Evolutionary conservation across 2,329 filamentous ascomycete species (phyloP), one percentile per base, ranked within the genome.

Genomic region (Colletotrichum euphorbiae): DNA sequence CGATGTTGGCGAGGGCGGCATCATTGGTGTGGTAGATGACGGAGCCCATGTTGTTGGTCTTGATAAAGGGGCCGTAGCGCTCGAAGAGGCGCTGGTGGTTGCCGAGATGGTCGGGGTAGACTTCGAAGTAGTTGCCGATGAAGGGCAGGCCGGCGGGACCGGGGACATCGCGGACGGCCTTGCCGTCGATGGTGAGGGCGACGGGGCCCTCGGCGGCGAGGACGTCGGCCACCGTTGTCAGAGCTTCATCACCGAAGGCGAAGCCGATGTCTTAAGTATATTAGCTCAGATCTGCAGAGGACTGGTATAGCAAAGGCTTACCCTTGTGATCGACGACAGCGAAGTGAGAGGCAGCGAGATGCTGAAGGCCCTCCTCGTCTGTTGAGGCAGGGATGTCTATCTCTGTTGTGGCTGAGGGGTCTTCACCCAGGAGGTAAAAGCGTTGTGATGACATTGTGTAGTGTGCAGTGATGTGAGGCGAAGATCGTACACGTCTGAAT

Each of bases 21-120:
- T 84, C 80, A 67, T 88, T 85, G 48, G 85, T 87, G 31, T 81
- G 80, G 71, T 85, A 88, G 7, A 80, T 77, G 0, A 74, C 77
- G 59, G 75, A 82, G 8, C 86, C 86, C 76, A 88, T 81, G 73
- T 82, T 86, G 19, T 73, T 83, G 0, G 85, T 87, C 70, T 80
- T 80, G 73, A 88, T 80, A 1, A 88, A 68, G 0, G 82, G 81
- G 0, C 86, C 86, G 67, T 85, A 87, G 42, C 80, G 80, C 1
- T 83, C 81, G 58, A 87, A 88, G 1, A 87, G 76, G 0, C 85
- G 80, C 51, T 86, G 80, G 63, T 87, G 82, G 74, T 88, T 88
- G 3, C 86, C 86, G 1, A 89, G 78, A 67, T 87, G 85, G 69
- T 89, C 86, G 0, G 86, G 86, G 71, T 81, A 89, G 9, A 88